These are phyloP conservation scores for Hygrocybe coccinea DNA, from an alignment of 768 basidiomycete genomes.

Conservation along the genomic window DNA sequence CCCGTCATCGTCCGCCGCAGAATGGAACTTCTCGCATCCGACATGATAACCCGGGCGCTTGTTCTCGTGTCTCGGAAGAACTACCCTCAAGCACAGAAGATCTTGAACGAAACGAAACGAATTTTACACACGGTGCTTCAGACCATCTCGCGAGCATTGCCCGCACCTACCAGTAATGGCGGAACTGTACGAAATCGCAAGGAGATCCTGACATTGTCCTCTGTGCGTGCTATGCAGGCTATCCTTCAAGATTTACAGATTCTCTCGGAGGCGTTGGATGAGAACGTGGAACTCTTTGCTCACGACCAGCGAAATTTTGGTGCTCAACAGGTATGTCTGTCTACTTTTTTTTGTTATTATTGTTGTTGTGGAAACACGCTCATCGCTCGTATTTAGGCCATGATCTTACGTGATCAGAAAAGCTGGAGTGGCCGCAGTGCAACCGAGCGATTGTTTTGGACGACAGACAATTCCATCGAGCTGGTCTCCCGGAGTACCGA, in stretches of 20 bases:
- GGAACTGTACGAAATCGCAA: slow-evolving; percentile 65
- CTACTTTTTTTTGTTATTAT: neutral
- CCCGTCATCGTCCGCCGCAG: slow-evolving; percentile 87
- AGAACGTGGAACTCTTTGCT: slow-evolving; percentile 88
- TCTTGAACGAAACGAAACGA: slow-evolving; percentile 85
- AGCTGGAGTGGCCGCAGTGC: slow-evolving; percentile 90
- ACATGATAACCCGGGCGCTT: slow-evolving; percentile 94
- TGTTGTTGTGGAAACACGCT: slow-evolving; percentile 1
- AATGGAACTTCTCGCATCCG: slow-evolving; percentile 94
- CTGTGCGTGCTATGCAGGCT: slow-evolving; percentile 77
- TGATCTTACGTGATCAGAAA: slow-evolving; percentile 93
- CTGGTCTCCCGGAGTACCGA: slow-evolving; percentile 80
- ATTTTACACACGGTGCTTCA: slow-evolving; percentile 90
- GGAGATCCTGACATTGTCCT: slow-evolving; percentile 66
- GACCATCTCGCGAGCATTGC: slow-evolving; percentile 70
- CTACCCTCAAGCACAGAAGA: slow-evolving; percentile 83
- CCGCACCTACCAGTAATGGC: slow-evolving; percentile 45
- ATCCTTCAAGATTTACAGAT: slow-evolving; percentile 85
- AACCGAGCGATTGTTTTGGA: slow-evolving; percentile 91
- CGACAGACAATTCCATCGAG: slow-evolving; percentile 84
- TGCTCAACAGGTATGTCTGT: slow-evolving; percentile 78
- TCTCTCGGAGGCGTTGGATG: slow-evolving; percentile 81
- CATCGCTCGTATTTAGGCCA: slow-evolving; percentile 54
- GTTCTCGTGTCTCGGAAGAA: slow-evolving; percentile 91
- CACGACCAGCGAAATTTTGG: slow-evolving; percentile 93